Evolutionary conservation across 2,329 filamentous ascomycete genomes (phyloP).

Genomic region (Orbilia brochopaga): DNA sequence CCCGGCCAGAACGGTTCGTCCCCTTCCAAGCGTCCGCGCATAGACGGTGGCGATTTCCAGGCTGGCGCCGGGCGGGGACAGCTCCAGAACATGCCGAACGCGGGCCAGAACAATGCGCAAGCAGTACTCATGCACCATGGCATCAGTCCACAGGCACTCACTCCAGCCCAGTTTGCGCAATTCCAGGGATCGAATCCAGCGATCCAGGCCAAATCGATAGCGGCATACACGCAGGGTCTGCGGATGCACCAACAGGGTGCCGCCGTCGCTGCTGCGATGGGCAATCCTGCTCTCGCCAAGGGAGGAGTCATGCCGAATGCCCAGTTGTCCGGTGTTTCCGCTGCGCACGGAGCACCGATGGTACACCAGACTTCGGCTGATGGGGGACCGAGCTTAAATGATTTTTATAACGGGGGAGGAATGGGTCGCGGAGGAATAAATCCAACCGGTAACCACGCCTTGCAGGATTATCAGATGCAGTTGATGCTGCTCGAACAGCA

Average conservation of each 20-base stretch:
- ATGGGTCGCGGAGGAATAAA: slow-evolving; percentile 60
- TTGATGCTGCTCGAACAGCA: slow-evolving; percentile 85
- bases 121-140: slow-evolving; percentile 69
- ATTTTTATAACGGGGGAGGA: slow-evolving; percentile 55
- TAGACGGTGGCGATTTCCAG: slow-evolving; percentile 51
- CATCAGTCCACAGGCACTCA: slow-evolving; percentile 76
- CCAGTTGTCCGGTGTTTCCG: slow-evolving; percentile 71
- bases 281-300: slow-evolving; percentile 51
- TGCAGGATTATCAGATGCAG: slow-evolving; percentile 90
- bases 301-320: slow-evolving; percentile 71
- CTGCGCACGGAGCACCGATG: slow-evolving; percentile 79
- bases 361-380: slow-evolving; percentile 75
- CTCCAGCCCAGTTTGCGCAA: slow-evolving; percentile 74
- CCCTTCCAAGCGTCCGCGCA: slow-evolving; percentile 53
- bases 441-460: slow-evolving; percentile 73
- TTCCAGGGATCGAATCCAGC: slow-evolving; percentile 62
- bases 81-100: slow-evolving; percentile 37
- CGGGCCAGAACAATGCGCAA: slow-evolving; percentile 52
- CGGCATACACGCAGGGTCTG: slow-evolving; percentile 84
- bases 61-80: slow-evolving; percentile 43
- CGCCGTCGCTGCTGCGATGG: slow-evolving; percentile 48
- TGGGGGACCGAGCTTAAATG: slow-evolving; percentile 58
- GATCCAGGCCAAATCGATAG: slow-evolving; percentile 80
- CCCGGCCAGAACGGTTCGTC: slow-evolving; percentile 57
- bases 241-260: slow-evolving; percentile 76